Conservation (phyloP, 352 stramenopile genomes). For the Phytophthora litchii region DNA sequence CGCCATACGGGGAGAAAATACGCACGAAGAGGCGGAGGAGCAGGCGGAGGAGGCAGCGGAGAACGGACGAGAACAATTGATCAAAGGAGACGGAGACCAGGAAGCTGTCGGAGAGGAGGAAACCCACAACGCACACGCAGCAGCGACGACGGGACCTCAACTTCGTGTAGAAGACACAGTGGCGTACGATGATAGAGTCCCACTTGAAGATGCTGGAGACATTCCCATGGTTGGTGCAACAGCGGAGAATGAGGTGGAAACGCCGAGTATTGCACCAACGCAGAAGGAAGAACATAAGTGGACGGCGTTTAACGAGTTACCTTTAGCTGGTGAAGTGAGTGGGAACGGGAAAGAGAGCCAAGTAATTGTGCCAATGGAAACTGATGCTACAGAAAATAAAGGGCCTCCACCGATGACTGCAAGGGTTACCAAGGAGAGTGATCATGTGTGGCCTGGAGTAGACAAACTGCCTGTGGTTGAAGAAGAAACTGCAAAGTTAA, state of each 20-base stretch:
- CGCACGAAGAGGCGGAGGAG: constrained; percentile 13
- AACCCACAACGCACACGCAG: constrained; percentile 16
- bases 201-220: constrained; percentile 28
- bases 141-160: constrained; percentile 21
- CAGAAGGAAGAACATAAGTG: constrained; percentile 17
- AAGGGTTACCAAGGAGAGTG: neutral
- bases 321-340: constrained; percentile 9
- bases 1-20: constrained; percentile 10
- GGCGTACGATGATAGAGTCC: constrained; percentile 29
- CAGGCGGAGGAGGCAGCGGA: constrained; percentile 21
- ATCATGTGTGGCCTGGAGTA: constrained; percentile 27
- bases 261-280: constrained; percentile 1
- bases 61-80: constrained; percentile 22
- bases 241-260: constrained; percentile 8
- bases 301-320: constrained; percentile 25
- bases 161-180: constrained; percentile 26
- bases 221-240: constrained; percentile 24
- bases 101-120: constrained; percentile 25
- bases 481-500: neutral
- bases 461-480: constrained; percentile 28
- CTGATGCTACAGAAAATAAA: constrained; percentile 9
- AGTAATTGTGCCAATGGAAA: neutral
- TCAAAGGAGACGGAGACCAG: constrained; percentile 25
- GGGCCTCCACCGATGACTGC: constrained; percentile 7
- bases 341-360: neutral